Base-by-base conservation (phyloP, 495 filamentous ascomycete genomes). In the Chlorociboria aeruginascens region DNA sequence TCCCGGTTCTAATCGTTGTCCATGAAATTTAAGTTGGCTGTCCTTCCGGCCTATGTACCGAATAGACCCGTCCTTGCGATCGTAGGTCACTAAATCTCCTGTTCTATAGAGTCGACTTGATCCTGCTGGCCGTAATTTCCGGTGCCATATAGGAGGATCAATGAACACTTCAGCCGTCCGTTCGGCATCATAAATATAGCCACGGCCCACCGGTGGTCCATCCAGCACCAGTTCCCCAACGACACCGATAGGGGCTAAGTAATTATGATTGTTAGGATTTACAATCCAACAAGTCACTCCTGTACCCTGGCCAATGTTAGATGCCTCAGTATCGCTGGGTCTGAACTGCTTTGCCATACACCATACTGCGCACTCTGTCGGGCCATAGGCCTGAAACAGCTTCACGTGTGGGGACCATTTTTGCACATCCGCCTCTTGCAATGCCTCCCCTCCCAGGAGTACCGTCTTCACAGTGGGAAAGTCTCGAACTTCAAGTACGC, bases 161-260 rank as follows among this genome's bases (percentile, higher is more conserved):
- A 53, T 56, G 13, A 80, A 60, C 0, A 61, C n/a, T 8, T 29
- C 37, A 2, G 39, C 30, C 0, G 53, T 55, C 38, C 48, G 47
- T 13, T 48, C 40, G 1, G 43, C 32, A 25, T 51, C 48, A 31
- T 60, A 53, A 8, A 81, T 58, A 48, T 82, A 82, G 0, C 68
- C 68, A 0, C 62, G 54, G 7, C 66, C 70, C 9, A 82, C 58
- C 17, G 72, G 61, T 0, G 77, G 72, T 0, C 79, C 78, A 62
- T 82, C 78, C n/a, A 85, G 64, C 3, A 76, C 53, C 14, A 83
- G 54, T 56, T 85, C 81, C 34, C 81, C 81, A 32, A 78, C 61
- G 6, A 63, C 61, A 13, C 81, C 81, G 8, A 82, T 59, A 0
- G 78, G 75, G 25, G 74, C 65, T 11, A 85, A 67, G 0, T 54